Conservation (phyloP, 169 alveolate species). For the Plasmodium knowlesi region DNA sequence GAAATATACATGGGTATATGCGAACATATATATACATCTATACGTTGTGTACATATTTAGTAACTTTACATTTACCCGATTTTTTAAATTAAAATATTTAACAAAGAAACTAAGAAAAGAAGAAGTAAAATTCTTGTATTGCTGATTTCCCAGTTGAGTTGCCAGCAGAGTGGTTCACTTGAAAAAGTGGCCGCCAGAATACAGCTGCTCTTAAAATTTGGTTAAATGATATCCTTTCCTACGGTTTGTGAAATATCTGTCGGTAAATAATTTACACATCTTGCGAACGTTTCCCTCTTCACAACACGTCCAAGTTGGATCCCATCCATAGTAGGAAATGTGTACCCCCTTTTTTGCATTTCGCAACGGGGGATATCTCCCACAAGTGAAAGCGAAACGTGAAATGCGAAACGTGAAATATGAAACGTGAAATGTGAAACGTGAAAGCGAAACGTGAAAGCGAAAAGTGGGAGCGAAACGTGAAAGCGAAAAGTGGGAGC, state of each 20-base stretch:
- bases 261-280: background rate
- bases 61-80: slow-evolving; percentile 2
- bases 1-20: slow-evolving; percentile 23
- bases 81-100: slow-evolving; percentile 29
- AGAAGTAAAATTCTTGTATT: background rate
- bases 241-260: background rate
- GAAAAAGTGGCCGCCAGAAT: background rate
- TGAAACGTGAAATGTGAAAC: no score
- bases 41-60: background rate
- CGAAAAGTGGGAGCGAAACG: background rate
- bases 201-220: background rate
- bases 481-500: background rate
- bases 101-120: slow-evolving; percentile 8
- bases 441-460: background rate
- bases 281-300: background rate
- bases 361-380: background rate
- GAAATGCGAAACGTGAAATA: background rate
- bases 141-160: background rate
- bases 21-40: background rate
- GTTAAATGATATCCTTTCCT: background rate
- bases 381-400: background rate
- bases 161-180: background rate
- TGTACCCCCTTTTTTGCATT: background rate
- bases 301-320: background rate
- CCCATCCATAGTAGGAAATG: background rate